Conservation (phyloP, 192 early-diverging fungal species). For the Dissophora globulifera region DNA sequence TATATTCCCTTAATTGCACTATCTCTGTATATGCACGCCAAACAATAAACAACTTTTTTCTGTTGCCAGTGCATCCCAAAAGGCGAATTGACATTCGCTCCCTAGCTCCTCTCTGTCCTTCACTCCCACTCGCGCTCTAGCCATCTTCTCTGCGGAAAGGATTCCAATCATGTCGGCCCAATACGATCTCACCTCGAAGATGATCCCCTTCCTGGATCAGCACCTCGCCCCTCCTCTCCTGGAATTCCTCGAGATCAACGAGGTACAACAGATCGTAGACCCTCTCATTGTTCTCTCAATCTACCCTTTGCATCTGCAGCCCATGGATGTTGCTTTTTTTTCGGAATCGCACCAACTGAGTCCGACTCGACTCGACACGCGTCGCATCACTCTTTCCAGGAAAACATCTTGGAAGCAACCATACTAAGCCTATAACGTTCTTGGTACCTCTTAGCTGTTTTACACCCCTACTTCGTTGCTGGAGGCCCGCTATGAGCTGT, state of each 20-base stretch:
- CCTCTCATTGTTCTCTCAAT: background rate
- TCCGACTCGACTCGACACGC: too few species aligned
- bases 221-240: conserved; percentile 93
- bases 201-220: conserved; percentile 91
- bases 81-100: conserved; percentile 4
- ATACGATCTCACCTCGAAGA: conserved; percentile 82
- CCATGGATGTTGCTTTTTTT: too few species aligned
- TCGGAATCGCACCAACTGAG: too few species aligned
- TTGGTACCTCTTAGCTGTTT: conserved; percentile 59
- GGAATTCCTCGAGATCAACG: conserved; percentile 85
- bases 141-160: conserved; percentile 14
- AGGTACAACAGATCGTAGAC: conserved; percentile 59
- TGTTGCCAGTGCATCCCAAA: too few species aligned
- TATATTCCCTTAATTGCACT: background rate
- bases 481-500: conserved; percentile 90
- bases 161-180: conserved; percentile 60
- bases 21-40: background rate
- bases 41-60: conserved; percentile 4
- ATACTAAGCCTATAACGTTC: too few species aligned
- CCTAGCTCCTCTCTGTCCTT: background rate
- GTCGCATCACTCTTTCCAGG: too few species aligned
- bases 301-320: too few species aligned
- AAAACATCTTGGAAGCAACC: too few species aligned
- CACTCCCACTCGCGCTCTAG: conserved; percentile 6
- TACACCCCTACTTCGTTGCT: conserved; percentile 82